Conservation (phyloP, 768 basidiomycete genomes). For the Lentinula sp. region DNA sequence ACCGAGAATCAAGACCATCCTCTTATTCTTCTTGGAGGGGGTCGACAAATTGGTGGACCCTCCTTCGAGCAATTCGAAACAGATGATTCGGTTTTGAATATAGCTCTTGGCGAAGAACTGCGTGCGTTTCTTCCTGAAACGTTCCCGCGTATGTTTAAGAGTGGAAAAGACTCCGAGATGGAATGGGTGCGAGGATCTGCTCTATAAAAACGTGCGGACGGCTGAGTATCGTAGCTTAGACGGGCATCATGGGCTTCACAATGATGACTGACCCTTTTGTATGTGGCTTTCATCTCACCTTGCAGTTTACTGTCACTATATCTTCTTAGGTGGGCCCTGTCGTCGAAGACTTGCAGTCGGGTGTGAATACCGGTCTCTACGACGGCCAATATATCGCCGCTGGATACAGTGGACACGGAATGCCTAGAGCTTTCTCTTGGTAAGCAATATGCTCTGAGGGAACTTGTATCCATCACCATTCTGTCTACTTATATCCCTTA, state of each 20-base stretch:
- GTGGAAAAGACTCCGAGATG: constrained; percentile 48
- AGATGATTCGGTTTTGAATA: constrained; percentile 57
- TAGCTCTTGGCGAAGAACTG: constrained; percentile 39
- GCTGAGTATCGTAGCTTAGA: constrained; percentile 32
- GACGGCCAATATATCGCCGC: constrained; percentile 65
- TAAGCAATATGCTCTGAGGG: constrained; percentile 30
- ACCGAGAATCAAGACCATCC: constrained; percentile 27
- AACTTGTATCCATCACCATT: constrained; percentile 31
- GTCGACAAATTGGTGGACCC: constrained; percentile 32
- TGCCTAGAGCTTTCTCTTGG: constrained; percentile 75
- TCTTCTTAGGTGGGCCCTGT: constrained; percentile 56
- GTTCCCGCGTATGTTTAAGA: constrained; percentile 49
- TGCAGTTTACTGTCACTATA: constrained; percentile 14
- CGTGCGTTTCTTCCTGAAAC: constrained; percentile 51
- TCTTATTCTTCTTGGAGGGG: constrained; percentile 71
- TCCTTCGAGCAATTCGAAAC: constrained; percentile 41
- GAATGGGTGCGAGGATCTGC: constrained; percentile 61
- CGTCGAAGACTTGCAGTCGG: constrained; percentile 19
- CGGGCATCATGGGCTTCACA: constrained; percentile 80
- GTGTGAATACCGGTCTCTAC: constrained; percentile 20
- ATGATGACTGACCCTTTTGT: constrained; percentile 60
- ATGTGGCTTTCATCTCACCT: constrained; percentile 18
- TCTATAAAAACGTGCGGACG: not conserved
- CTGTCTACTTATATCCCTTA: not conserved
- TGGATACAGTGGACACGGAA: constrained; percentile 75